Percentiles rank a stretch among this genome's conserved stretches.
Evolutionary conservation across 2,329 filamentous ascomycete genomes (phyloP).

Genomic region (Aquanectria penicillioides): DNA sequence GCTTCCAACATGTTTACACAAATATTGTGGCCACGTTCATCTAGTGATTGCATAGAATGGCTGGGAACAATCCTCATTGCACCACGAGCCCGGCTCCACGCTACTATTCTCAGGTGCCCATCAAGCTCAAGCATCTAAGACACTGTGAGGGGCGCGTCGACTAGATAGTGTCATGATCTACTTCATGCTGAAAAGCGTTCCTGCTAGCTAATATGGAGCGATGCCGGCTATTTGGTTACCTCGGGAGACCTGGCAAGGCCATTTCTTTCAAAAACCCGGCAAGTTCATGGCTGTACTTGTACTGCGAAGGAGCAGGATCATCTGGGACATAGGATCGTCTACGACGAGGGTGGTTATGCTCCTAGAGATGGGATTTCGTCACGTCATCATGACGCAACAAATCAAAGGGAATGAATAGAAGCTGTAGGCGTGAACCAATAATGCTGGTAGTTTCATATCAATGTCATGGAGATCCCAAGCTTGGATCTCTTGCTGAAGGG

Average conservation of each 20-base stretch:
- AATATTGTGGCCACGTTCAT: background rate
- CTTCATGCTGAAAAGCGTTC: constrained; percentile 16
- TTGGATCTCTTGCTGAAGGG: background rate
- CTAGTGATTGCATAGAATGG: background rate
- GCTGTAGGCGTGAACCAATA: background rate
- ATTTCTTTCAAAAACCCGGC: too few relatives aligned
- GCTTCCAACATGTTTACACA: background rate
- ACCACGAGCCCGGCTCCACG: constrained; percentile 1
- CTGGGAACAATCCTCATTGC: constrained; percentile 2
- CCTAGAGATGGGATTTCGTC: too few relatives aligned
- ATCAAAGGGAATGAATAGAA: background rate
- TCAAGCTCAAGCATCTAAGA: constrained; percentile 8
- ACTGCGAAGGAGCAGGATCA: too few relatives aligned
- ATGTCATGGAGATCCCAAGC: constrained; percentile 2
- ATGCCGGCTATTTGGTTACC: constrained; percentile 6
- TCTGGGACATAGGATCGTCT: too few relatives aligned
- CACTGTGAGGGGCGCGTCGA: constrained; percentile 29
- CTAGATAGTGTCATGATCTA: constrained; percentile 12
- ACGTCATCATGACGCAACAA: too few relatives aligned
- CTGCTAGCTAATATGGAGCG: constrained; percentile 16
- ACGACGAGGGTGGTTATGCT: too few relatives aligned
- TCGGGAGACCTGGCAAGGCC: too few relatives aligned
- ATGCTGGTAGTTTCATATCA: background rate
- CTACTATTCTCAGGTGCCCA: constrained; percentile 2
- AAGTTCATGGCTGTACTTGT: too few relatives aligned